Evolutionary conservation across 345 rosid genomes (phyloP).

Genomic region (Angophora floribunda): DNA sequence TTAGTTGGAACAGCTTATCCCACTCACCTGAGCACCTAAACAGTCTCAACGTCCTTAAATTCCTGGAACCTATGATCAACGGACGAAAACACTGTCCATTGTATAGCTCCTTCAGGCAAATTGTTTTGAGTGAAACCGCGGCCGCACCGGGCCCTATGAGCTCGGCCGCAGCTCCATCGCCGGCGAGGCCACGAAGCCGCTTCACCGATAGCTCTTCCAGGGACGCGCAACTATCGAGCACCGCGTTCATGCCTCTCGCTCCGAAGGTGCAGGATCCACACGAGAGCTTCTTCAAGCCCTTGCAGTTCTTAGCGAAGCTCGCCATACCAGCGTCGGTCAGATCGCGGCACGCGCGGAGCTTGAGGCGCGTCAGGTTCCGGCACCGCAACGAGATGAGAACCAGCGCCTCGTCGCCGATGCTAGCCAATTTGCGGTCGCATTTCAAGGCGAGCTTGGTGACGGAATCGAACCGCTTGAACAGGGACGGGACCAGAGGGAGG

Average conservation of each 20-base stretch:
- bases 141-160: conserved; percentile 60
- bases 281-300: conserved; percentile 63
- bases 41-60: conserved; percentile 57
- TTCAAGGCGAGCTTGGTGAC: conserved; percentile 83
- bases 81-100: conserved; percentile 80
- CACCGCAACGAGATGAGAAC: conserved; percentile 51
- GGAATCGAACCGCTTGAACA: conserved; percentile 74
- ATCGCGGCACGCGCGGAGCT: conserved; percentile 77
- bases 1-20: conserved; percentile 48
- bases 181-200: conserved; percentile 60
- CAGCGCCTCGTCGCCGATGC: conserved; percentile 73
- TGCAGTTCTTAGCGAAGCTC: conserved; percentile 62
- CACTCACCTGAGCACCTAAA: conserved; percentile 82
- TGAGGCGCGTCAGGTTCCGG: conserved; percentile 61
- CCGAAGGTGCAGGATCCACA: conserved; percentile 84
- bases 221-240: conserved; percentile 58
- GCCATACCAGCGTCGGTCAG: conserved; percentile 66
- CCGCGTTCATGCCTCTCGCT: conserved; percentile 75
- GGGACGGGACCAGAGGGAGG: conserved; percentile 21
- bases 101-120: conserved; percentile 67
- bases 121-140: conserved; percentile 43
- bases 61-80: conserved; percentile 49
- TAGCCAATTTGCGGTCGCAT: conserved; percentile 69
- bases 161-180: conserved; percentile 39
- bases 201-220: conserved; percentile 73